Evolutionary conservation across 306 rosid genomes (phyloP).

Genomic region (Potentilla sterilis): DNA sequence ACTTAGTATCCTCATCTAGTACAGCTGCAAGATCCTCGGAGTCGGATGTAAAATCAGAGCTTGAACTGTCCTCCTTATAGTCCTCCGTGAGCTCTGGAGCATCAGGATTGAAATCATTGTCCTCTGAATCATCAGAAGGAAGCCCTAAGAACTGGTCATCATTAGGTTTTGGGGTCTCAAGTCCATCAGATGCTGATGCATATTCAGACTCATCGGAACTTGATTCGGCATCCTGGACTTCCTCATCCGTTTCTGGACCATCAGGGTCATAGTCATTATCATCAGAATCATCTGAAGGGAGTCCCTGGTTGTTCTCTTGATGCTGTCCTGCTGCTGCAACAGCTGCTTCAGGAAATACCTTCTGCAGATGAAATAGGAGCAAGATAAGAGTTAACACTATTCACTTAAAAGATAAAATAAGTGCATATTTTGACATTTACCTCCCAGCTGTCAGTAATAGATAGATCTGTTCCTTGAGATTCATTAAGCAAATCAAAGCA

Average conservation of each 20-base stretch:
- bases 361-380: conserved; percentile 56
- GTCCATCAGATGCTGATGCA: conserved; percentile 76
- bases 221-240: conserved; percentile 52
- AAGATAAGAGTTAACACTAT: conserved; percentile 23
- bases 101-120: conserved; percentile 69
- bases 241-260: conserved; percentile 51
- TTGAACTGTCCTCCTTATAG: conserved; percentile 57
- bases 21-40: conserved; percentile 83
- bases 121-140: conserved; percentile 94
- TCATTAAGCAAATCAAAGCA: conserved; percentile 81
- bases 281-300: conserved; percentile 89
- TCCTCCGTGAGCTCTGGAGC: conserved; percentile 41
- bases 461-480: conserved; percentile 66
- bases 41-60: conserved; percentile 92
- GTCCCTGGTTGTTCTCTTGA: conserved; percentile 53
- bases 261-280: conserved; percentile 87
- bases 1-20: conserved; percentile 37
- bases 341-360: conserved; percentile 91
- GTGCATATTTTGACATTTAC: conserved; percentile 41
- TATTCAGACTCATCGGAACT: conserved; percentile 72
- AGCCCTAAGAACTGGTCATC: conserved; percentile 62
- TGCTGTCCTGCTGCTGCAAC: conserved; percentile 53
- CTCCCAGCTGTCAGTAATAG: conserved; percentile 79
- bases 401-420: background rate
- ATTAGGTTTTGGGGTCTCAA: conserved; percentile 42